These are phyloP conservation scores for Obelidium mucronatum DNA, from an alignment of 192 early-diverging fungal species.

Conservation along the genomic window DNA sequence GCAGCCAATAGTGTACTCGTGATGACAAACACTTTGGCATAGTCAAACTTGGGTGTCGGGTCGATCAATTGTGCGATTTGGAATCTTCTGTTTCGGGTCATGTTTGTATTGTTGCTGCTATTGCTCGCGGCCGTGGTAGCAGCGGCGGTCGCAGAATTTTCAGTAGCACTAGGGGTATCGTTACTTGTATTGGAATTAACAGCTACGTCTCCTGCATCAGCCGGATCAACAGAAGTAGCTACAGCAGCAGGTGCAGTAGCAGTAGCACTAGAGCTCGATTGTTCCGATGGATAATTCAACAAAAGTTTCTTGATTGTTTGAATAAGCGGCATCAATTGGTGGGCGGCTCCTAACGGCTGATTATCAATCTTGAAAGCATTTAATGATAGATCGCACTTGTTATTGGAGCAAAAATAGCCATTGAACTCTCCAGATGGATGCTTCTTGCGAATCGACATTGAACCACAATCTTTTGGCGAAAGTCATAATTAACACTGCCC, in stretches of 20 bases:
- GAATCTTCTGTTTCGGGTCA: neutral
- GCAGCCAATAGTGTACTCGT: conserved; percentile 15
- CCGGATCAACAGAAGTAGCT: too few species aligned
- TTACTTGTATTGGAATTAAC: neutral
- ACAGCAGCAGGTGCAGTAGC: too few species aligned
- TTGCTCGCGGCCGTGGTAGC: neutral
- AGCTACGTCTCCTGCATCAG: neutral
- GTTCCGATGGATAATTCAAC: neutral
- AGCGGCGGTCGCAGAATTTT: neutral
- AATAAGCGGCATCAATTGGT: neutral
- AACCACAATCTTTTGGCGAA: conserved; percentile 11
- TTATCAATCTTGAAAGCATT: conserved; percentile 6
- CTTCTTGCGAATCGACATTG: neutral
- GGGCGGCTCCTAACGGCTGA: neutral
- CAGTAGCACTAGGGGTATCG: neutral
- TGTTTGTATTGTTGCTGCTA: conserved; percentile 4
- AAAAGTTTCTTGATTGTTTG: neutral
- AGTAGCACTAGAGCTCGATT: neutral
- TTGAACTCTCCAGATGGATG: neutral
- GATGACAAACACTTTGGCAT: conserved; percentile 26
- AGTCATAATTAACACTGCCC: neutral
- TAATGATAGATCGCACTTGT: conserved; percentile 9
- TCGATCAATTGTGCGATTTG: conserved; percentile 32
- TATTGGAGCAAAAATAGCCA: conserved; percentile 20
- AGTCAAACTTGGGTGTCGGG: conserved; percentile 5